These are phyloP conservation scores for Candida sanyiensis DNA, from an alignment of 805 yeast species.

Conservation along the genomic window DNA sequence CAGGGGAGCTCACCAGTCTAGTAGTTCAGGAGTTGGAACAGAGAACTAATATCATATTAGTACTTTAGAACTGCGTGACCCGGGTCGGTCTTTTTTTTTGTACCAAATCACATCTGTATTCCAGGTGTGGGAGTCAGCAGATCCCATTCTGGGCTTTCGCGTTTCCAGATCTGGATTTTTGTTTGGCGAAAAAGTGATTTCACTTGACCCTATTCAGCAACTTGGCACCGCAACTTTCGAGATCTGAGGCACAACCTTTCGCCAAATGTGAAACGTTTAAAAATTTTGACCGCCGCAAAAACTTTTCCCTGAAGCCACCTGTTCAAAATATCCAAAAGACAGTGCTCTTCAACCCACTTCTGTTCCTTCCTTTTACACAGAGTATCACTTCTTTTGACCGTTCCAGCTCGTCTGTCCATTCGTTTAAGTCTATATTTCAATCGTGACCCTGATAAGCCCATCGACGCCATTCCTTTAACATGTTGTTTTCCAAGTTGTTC, in stretches of 20 bases:
- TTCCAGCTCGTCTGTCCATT: conserved; percentile 11
- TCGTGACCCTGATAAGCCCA: too few species aligned
- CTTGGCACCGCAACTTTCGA: conserved; percentile 1
- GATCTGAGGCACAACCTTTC: background rate
- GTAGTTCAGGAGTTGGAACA: too few species aligned
- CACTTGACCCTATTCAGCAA: conserved; percentile 1
- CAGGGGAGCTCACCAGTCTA: too few species aligned
- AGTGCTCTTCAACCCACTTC: conserved; percentile 20
- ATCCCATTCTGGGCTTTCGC: background rate
- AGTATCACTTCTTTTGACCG: conserved; percentile 12
- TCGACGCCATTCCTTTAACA: too few species aligned
- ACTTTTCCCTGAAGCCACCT: background rate
- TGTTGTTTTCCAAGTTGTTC: conserved; percentile 47
- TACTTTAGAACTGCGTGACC: too few species aligned
- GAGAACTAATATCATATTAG: too few species aligned
- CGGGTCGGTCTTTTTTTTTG: too few species aligned
- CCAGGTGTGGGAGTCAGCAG: background rate
- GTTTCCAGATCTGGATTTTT: too few species aligned
- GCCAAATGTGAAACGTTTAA: background rate
- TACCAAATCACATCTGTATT: too few species aligned
- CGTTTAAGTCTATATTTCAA: background rate
- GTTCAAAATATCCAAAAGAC: conserved; percentile 4
- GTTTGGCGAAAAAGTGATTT: conserved; percentile 2
- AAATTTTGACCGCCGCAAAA: background rate
- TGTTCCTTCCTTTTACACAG: conserved; percentile 30